Conservation (phyloP, 169 alveolate genomes). For the Plasmodium falciparum region DNA sequence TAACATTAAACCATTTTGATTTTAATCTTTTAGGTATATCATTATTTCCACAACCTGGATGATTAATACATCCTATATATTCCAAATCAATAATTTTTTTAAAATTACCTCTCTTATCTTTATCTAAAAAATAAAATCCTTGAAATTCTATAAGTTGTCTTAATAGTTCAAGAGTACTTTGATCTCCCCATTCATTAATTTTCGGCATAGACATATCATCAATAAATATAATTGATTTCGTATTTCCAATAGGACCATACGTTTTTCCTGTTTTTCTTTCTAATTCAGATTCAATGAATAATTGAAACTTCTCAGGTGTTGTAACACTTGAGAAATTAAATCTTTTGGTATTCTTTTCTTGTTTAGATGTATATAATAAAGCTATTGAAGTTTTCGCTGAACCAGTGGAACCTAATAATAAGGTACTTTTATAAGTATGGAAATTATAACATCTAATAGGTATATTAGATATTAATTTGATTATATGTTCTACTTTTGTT, state of each 20-base stretch:
- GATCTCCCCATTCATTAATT: constrained; percentile 98
- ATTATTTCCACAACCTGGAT: constrained; percentile 98
- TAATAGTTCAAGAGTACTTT: constrained; percentile 94
- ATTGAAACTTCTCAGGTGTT: constrained; percentile 94
- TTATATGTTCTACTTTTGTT: constrained; percentile 93
- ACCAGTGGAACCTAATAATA: constrained; percentile 96
- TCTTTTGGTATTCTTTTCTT: constrained; percentile 91
- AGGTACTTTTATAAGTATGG: constrained; percentile 86
- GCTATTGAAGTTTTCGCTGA: constrained; percentile 97
- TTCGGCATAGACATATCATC: constrained; percentile 97
- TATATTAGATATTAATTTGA: constrained; percentile 85
- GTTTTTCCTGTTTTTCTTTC: constrained; percentile 95
- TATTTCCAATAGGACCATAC: constrained; percentile 94
- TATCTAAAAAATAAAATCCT: constrained; percentile 95
- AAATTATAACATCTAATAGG: constrained; percentile 81
- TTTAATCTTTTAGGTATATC: constrained; percentile 97
- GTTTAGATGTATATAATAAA: constrained; percentile 91
- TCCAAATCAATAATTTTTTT: constrained; percentile 91
- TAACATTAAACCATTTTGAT: constrained; percentile 94
- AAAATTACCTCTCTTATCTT: constrained; percentile 96
- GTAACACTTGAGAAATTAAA: constrained; percentile 96
- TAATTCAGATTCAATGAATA: constrained; percentile 95
- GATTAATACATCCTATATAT: constrained; percentile 96
- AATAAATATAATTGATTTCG: constrained; percentile 93
- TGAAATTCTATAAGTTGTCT: constrained; percentile 94